Conservation (phyloP, 1,284 basidiomycete genomes). For the Agaricales sp. region DNA sequence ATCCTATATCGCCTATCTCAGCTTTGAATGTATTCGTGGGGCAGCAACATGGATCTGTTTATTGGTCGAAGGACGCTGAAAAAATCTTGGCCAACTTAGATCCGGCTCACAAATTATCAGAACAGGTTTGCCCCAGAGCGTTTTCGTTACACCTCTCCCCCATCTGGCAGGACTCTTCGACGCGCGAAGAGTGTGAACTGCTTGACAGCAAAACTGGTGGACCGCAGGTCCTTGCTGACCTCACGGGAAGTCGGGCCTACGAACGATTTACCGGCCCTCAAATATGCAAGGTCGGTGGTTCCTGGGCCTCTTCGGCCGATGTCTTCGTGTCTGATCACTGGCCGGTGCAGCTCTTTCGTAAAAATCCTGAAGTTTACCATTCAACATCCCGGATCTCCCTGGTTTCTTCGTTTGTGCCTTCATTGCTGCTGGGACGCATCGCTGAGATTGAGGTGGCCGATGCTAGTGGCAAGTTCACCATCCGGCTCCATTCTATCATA, state of each 20-base stretch:
- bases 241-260: constrained; percentile 80
- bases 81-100: constrained; percentile 45
- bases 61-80: constrained; percentile 62
- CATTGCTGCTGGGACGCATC: constrained; percentile 60
- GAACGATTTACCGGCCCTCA: constrained; percentile 85
- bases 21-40: neutral
- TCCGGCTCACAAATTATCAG: constrained; percentile 36
- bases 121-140: constrained; percentile 47
- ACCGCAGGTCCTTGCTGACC: constrained; percentile 55
- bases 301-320: constrained; percentile 4
- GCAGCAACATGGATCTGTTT: constrained; percentile 89
- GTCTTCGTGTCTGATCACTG: no score
- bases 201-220: constrained; percentile 65
- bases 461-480: constrained; percentile 52
- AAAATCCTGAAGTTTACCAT: constrained; percentile 51
- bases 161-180: constrained; percentile 92
- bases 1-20: neutral
- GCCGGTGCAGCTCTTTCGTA: constrained; percentile 40
- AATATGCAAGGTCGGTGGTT: constrained; percentile 59
- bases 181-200: constrained; percentile 60
- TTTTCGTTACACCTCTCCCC: constrained; percentile 69
- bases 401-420: constrained; percentile 78
- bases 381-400: constrained; percentile 68
- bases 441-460: constrained; percentile 73
- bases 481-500: no score